Evolutionary conservation across 2,329 filamentous ascomycete species (phyloP), one percentile per base, ranked within the genome.

Genomic region (Colletotrichum sp.): DNA sequence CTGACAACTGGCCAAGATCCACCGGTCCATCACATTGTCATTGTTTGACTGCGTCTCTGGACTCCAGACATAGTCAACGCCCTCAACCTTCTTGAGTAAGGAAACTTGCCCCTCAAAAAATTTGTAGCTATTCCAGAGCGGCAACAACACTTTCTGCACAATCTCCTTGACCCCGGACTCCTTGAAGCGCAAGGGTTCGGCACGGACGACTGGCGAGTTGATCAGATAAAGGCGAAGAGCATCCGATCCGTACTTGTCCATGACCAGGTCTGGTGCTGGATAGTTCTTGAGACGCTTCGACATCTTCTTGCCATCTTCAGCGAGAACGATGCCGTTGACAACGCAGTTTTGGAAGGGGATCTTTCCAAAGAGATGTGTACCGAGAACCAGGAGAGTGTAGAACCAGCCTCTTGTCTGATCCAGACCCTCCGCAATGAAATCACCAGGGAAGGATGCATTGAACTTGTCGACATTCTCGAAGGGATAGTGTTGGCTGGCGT

Each of bases 281-380:
- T 98, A 99, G 86, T 99, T 99, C 88, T 98, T 98, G 74, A 98
- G 89, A 70, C 96, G 92, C 87, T 99, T 99, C 8, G 96, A 98
- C 96, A 99, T 99, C 89, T 99, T 99, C 89, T 98, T 98, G 72
- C 96, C 96, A 82, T 98, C 95, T 83, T 98, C 96, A 1, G 96
- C 96, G 55, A 98, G 90, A 6, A 98, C 96, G 78, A 98, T 97
- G 66, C 96, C 96, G 82, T 98, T 98, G 77, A 98, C 96, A n/a
- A 98, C 95, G 81, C 95, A 98, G 84, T 98, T 98, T 86, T 97
- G 93, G 89, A 98, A 98, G 0, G 96, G 96, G 3, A 96, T 92
- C 44, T 92, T 91, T 59, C 94, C 94, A 80, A 97, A 98, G 6
- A 98, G 90, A 83, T 98, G 95, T 9, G 95, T 97, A 39, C 96